Evolutionary conservation across 768 basidiomycete species (phyloP).

Genomic region (Pisolithus albus): DNA sequence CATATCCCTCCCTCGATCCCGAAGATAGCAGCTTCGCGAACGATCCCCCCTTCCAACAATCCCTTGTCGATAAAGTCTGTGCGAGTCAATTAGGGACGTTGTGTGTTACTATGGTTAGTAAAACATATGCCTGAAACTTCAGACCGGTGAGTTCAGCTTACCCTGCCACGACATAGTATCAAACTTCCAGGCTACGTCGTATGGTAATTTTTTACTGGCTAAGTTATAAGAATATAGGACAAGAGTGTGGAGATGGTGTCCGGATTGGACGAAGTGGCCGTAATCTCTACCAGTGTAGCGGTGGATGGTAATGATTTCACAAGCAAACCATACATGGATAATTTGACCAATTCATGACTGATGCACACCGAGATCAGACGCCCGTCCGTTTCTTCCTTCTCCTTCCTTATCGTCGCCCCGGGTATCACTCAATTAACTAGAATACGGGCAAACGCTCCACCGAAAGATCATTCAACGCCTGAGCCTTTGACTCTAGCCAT

Average conservation of each 20-base stretch:
- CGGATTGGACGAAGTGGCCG: no score
- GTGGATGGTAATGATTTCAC: background rate
- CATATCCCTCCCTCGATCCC: slow-evolving; percentile 26
- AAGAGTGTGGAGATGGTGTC: background rate
- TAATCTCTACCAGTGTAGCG: background rate
- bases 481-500: no score
- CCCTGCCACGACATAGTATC: slow-evolving; percentile 23
- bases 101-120: no score
- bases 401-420: background rate
- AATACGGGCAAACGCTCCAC: no score
- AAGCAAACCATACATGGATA: background rate
- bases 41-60: slow-evolving; percentile 66
- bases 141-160: background rate
- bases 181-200: no score
- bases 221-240: background rate
- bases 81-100: no score
- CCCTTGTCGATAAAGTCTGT: slow-evolving; percentile 78
- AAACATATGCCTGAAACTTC: no score
- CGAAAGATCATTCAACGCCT: no score
- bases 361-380: slow-evolving; percentile 5
- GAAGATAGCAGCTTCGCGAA: slow-evolving; percentile 59
- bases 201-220: background rate
- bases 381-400: slow-evolving; percentile 26
- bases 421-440: background rate
- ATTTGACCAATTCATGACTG: background rate